Conservation (phyloP, 331 rosid species). For the Prunus yedoensis region DNA sequence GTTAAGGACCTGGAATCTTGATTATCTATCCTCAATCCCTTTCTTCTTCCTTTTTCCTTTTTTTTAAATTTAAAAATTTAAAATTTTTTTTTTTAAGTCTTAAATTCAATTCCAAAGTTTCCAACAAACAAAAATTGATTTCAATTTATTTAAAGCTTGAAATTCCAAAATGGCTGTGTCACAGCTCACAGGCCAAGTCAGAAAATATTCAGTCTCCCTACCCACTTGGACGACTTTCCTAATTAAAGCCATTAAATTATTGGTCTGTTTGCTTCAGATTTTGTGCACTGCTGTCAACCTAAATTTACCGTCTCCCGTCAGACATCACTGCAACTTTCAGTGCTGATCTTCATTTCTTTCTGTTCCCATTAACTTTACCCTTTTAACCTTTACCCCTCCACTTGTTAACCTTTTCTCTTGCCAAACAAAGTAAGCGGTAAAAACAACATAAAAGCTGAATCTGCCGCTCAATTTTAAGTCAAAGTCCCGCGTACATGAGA, state of each 20-base stretch:
- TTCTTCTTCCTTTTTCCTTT: not conserved
- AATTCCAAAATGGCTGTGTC: constrained; percentile 33
- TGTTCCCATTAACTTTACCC: constrained; percentile 39
- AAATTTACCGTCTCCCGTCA: not conserved
- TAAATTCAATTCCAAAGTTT: not conserved
- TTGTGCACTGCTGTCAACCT: constrained; percentile 18
- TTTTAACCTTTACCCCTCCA: no score
- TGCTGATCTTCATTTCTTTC: constrained; percentile 55
- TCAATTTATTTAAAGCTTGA: constrained; percentile 21
- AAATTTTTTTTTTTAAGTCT: not conserved
- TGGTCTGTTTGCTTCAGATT: constrained; percentile 13
- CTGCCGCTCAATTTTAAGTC: no score
- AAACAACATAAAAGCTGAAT: no score
- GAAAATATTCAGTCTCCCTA: not conserved
- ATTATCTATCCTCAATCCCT: no score
- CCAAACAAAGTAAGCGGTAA: no score
- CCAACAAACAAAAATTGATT: constrained; percentile 20
- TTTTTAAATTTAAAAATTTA: no score
- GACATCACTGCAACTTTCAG: constrained; percentile 24
- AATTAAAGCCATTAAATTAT: constrained; percentile 30
- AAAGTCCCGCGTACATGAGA: no score
- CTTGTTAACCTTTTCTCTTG: no score
- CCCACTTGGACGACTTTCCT: constrained; percentile 11
- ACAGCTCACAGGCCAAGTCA: constrained; percentile 33
- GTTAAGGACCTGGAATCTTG: no score